These are phyloP conservation scores for Xylariaceae sp. DNA, from an alignment of 2,329 filamentous ascomycete species.

Conservation along the genomic window DNA sequence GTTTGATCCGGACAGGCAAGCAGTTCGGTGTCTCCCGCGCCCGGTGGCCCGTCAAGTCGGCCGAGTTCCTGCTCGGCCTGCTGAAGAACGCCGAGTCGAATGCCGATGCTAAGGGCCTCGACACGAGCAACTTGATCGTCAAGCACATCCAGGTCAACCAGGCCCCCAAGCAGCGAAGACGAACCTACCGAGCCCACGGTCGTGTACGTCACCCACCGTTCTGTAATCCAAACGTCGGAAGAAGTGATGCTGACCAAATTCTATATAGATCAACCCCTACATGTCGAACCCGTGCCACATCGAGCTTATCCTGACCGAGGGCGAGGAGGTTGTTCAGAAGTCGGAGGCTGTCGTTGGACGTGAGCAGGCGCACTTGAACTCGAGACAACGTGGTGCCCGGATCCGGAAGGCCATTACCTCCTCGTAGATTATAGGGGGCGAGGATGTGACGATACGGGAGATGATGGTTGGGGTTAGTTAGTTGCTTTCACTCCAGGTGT, in stretches of 20 bases:
- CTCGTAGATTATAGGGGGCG: constrained; percentile 50
- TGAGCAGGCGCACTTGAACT: constrained; percentile 72
- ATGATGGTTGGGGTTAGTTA: constrained; percentile 33
- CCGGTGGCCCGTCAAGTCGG: constrained; percentile 99
- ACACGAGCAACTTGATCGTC: constrained; percentile 95
- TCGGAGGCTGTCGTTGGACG: constrained; percentile 68
- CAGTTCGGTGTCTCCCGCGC: constrained; percentile 97
- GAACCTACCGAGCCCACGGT: constrained; percentile 99
- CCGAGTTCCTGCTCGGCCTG: constrained; percentile 95
- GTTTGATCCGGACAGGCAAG: constrained; percentile 70
- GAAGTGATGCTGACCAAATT: constrained; percentile 31
- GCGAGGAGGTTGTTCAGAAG: constrained; percentile 94
- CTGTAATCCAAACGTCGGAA: neutral
- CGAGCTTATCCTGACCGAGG: constrained; percentile 99
- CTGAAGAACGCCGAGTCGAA: constrained; percentile 98
- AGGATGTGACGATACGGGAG: constrained; percentile 35
- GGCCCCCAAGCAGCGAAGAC: constrained; percentile 97
- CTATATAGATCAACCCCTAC: constrained; percentile 93
- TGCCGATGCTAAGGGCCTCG: constrained; percentile 94
- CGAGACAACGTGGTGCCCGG: constrained; percentile 84
- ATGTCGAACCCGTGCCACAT: constrained; percentile 99
- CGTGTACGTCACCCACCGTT: constrained; percentile 72
- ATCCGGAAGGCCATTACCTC: constrained; percentile 66
- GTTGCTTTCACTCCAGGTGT: constrained; percentile 42
- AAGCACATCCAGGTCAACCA: constrained; percentile 99